Evolutionary conservation across 495 filamentous ascomycete genomes (phyloP).

Genomic region (Neurospora tetraspora): DNA sequence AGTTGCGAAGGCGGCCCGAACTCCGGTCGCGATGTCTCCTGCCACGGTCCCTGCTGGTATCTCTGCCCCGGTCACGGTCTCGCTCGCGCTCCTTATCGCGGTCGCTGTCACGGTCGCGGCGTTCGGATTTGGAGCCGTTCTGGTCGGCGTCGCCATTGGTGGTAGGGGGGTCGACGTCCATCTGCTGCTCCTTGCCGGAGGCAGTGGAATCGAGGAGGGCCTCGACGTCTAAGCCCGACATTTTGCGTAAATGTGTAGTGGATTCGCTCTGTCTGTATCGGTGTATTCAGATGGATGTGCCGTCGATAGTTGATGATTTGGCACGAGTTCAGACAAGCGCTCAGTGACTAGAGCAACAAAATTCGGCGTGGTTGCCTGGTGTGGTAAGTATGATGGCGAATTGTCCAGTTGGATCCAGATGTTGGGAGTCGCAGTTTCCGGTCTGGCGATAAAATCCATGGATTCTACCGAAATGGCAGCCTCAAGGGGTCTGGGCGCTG

Average conservation of each 20-base stretch:
- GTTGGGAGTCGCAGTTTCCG: not conserved
- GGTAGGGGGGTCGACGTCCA: not conserved
- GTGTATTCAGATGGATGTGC: not conserved
- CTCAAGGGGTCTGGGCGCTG: not conserved
- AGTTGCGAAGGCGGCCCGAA: conserved; percentile 35
- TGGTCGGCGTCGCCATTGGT: conserved; percentile 34
- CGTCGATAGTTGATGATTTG: not conserved
- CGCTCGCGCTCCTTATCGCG: conserved; percentile 32
- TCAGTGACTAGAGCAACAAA: not conserved
- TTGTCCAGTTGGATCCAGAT: not conserved
- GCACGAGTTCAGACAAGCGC: not conserved
- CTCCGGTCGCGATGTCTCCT: conserved; percentile 61
- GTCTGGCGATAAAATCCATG: not conserved
- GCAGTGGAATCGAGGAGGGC: conserved; percentile 84
- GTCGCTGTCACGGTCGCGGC: conserved; percentile 22
- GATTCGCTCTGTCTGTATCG: not conserved
- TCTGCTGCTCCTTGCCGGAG: conserved; percentile 37
- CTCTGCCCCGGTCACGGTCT: conserved; percentile 40
- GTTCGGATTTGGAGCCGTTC: conserved; percentile 41
- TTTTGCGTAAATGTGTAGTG: conserved; percentile 22
- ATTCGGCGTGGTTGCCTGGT: not conserved
- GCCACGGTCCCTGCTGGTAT: conserved; percentile 51
- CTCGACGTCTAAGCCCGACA: conserved; percentile 91
- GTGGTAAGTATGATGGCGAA: not conserved
- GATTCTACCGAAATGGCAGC: not conserved